phyloP scores from a whole-genome alignment of 805 yeast genomes.

The Candida ipomoeae region DNA sequence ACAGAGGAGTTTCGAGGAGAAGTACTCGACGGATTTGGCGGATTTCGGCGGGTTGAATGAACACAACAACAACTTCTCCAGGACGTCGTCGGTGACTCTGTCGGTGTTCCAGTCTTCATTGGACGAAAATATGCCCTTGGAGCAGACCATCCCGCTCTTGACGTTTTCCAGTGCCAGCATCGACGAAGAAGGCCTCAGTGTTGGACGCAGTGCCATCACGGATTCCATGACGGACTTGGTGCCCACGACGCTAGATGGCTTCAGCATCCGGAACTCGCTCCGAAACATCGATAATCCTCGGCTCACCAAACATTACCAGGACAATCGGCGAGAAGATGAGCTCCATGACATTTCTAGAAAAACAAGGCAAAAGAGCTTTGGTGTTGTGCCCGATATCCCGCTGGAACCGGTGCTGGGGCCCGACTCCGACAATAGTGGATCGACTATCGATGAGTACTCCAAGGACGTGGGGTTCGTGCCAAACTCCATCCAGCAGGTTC shows the following conservation, averaged over 20 bases:
- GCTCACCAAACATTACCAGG: slow-evolving; percentile 16
- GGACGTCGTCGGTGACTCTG: slow-evolving; percentile 18
- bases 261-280: slow-evolving; percentile 7
- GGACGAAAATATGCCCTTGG: slow-evolving; percentile 8
- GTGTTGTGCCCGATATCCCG: slow-evolving; percentile 9
- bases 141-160: slow-evolving; percentile 16
- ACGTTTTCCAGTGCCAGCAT: slow-evolving; percentile 10
- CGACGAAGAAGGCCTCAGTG: slow-evolving; percentile 7
- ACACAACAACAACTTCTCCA: neutral
- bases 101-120: slow-evolving; percentile 3
- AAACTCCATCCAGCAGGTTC: neutral
- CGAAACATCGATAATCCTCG: slow-evolving; percentile 15
- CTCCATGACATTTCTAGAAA: neutral
- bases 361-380: slow-evolving; percentile 15
- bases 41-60: neutral
- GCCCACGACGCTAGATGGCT: slow-evolving; percentile 12
- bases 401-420: slow-evolving; percentile 9
- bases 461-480: neutral
- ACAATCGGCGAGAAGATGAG: neutral
- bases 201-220: slow-evolving; percentile 5
- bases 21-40: neutral
- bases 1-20: neutral
- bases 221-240: slow-evolving; percentile 16
- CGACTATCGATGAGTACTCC: slow-evolving; percentile 9
- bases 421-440: slow-evolving; percentile 7